Percentiles rank a stretch among this genome's conserved stretches.
These are phyloP conservation scores for Ophiosphaerella herpotricha DNA, from an alignment of 2,329 filamentous ascomycete genomes.

Conservation along the genomic window DNA sequence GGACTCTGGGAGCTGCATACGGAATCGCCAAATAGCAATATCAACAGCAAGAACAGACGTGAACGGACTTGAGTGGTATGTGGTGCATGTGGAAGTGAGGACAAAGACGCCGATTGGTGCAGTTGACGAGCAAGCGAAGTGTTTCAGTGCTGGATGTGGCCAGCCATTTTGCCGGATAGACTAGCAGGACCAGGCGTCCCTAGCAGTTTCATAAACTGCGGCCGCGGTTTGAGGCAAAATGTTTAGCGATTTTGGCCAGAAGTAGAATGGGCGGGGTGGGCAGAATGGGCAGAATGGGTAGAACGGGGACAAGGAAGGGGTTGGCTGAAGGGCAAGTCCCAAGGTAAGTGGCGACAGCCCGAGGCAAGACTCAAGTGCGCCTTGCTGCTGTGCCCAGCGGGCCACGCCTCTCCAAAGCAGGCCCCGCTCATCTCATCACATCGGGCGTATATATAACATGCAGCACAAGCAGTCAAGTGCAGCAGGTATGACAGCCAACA, in stretches of 20 bases:
- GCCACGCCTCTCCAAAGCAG: no score
- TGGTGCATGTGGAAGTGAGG: background rate
- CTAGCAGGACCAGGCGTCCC: background rate
- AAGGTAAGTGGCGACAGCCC: no score
- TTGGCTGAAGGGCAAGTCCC: no score
- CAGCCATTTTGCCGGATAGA: conserved; percentile 2
- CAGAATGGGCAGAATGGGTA: background rate
- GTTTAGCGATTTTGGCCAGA: background rate
- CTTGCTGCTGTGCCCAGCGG: background rate
- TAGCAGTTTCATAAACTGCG: conserved; percentile 2
- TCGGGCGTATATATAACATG: no score
- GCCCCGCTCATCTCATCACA: no score
- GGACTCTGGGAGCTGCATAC: conserved; percentile 7
- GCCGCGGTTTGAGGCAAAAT: conserved; percentile 2
- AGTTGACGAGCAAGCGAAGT: background rate
- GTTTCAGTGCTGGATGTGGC: conserved; percentile 4
- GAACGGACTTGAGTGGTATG: background rate
- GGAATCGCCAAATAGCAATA: conserved; percentile 2
- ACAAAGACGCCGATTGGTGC: background rate
- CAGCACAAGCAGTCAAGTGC: no score
- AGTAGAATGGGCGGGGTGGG: background rate
- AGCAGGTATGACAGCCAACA: no score
- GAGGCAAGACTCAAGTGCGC: background rate
- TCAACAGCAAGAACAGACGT: background rate
- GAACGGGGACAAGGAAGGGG: no score